Evolutionary conservation across 169 alveolate species (phyloP).

Genomic region (Plasmodium adleri): DNA sequence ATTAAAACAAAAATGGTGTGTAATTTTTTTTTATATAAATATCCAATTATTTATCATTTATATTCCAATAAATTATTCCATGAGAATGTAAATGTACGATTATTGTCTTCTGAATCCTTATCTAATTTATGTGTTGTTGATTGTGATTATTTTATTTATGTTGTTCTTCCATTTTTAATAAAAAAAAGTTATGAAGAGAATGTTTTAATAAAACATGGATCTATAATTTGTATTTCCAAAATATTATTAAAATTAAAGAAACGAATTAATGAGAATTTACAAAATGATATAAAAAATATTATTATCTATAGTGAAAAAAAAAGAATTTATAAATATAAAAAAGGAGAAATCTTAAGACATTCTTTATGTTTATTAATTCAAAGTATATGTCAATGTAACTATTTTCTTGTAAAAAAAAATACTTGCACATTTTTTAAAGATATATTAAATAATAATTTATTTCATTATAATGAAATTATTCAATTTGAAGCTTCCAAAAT

Average conservation of each 20-base stretch:
- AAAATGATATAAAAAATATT: slow-evolving; percentile 67
- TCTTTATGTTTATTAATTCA: slow-evolving; percentile 60
- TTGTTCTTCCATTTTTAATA: slow-evolving; percentile 71
- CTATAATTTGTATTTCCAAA: slow-evolving; percentile 66
- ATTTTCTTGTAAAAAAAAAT: slow-evolving; percentile 49
- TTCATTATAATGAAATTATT: slow-evolving; percentile 74
- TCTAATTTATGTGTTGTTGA: slow-evolving; percentile 30
- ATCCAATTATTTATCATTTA: slow-evolving; percentile 70
- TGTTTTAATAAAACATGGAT: slow-evolving; percentile 53
- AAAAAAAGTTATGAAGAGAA: slow-evolving; percentile 74
- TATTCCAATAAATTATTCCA: slow-evolving; percentile 57
- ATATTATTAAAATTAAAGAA: slow-evolving; percentile 38
- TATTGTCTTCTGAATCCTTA: slow-evolving; percentile 61
- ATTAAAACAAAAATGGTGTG: slow-evolving; percentile 55
- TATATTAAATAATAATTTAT: slow-evolving; percentile 55
- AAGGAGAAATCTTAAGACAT: slow-evolving; percentile 75
- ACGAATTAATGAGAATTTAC: slow-evolving; percentile 49
- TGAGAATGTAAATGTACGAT: slow-evolving; percentile 47
- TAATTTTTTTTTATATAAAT: slow-evolving; percentile 50
- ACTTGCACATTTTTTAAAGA: slow-evolving; percentile 56
- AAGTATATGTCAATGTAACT: slow-evolving; percentile 73
- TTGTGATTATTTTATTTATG: slow-evolving; percentile 31
- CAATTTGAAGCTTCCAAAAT: slow-evolving; percentile 74
- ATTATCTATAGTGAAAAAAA: slow-evolving; percentile 55
- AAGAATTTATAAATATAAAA: slow-evolving; percentile 55